These are phyloP conservation scores for Phlebiopsis flavidoalba DNA, from an alignment of 768 basidiomycete genomes.

Conservation along the genomic window DNA sequence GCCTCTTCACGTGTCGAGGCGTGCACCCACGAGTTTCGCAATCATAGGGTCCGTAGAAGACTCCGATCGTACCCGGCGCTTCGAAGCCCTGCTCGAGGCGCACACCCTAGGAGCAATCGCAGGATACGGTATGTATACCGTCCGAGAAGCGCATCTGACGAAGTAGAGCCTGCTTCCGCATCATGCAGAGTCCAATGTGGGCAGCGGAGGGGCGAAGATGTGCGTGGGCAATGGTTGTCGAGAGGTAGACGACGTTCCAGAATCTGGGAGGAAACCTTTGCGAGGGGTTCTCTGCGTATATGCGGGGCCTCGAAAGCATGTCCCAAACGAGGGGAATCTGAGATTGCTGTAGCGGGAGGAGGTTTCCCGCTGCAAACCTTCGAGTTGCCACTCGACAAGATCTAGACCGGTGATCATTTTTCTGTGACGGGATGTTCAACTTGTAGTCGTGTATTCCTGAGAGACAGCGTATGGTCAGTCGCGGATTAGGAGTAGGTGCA, in stretches of 20 bases:
- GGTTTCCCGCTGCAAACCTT: slow-evolving; percentile 89
- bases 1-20: slow-evolving; percentile 83
- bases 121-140: slow-evolving; percentile 13
- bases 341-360: slow-evolving; percentile 71
- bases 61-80: slow-evolving; percentile 75
- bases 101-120: slow-evolving; percentile 52
- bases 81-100: slow-evolving; percentile 90
- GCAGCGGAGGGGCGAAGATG: slow-evolving; percentile 49
- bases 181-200: slow-evolving; percentile 22
- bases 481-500: background rate
- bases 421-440: slow-evolving; percentile 93
- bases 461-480: background rate
- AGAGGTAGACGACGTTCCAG: slow-evolving; percentile 77
- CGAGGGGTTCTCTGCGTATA: slow-evolving; percentile 95
- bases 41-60: slow-evolving; percentile 93
- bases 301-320: slow-evolving; percentile 83
- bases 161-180: background rate
- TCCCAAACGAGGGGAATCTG: slow-evolving; percentile 86
- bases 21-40: slow-evolving; percentile 85
- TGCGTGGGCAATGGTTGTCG: slow-evolving; percentile 74
- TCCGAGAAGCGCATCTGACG: slow-evolving; percentile 10
- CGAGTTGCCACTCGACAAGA: slow-evolving; percentile 93
- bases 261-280: slow-evolving; percentile 90
- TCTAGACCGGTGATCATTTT: slow-evolving; percentile 92
- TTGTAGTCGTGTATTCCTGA: slow-evolving; percentile 79